Evolutionary conservation across 1,284 basidiomycete species (phyloP).

Genomic region (Volvariella volvacea): DNA sequence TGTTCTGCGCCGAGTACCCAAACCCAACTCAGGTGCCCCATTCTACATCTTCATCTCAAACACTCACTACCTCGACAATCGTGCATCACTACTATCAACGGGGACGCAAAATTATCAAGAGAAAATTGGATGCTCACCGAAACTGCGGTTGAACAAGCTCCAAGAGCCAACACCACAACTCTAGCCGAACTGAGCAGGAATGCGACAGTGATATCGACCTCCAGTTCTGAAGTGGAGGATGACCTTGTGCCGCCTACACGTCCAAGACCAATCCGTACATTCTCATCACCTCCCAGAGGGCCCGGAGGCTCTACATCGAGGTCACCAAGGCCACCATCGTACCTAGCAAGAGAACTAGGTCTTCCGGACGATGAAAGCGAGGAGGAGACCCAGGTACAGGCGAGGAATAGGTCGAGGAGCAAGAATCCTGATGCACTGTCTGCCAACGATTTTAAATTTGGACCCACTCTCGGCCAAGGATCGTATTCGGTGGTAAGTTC

Average conservation of each 20-base stretch:
- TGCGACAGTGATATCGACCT: constrained; percentile 68
- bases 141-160: neutral
- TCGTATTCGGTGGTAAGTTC: constrained; percentile 69
- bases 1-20: no score
- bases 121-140: neutral
- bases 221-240: constrained; percentile 46
- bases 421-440: constrained; percentile 23
- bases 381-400: constrained; percentile 7
- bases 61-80: no score
- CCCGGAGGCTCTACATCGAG: constrained; percentile 45
- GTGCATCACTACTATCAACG: no score
- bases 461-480: constrained; percentile 67
- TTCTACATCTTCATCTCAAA: no score
- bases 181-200: constrained; percentile 67
- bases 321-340: constrained; percentile 47
- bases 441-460: constrained; percentile 65
- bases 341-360: constrained; percentile 55
- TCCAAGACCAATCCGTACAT: constrained; percentile 53
- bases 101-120: neutral
- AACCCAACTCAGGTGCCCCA: no score
- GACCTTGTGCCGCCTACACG: constrained; percentile 24
- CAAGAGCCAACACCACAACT: constrained; percentile 22
- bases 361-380: constrained; percentile 16
- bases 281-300: constrained; percentile 49
- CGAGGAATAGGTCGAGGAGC: constrained; percentile 11